Base-by-base conservation (phyloP, 208 protist genomes). In the Acanthamoeba royreba region DNA sequence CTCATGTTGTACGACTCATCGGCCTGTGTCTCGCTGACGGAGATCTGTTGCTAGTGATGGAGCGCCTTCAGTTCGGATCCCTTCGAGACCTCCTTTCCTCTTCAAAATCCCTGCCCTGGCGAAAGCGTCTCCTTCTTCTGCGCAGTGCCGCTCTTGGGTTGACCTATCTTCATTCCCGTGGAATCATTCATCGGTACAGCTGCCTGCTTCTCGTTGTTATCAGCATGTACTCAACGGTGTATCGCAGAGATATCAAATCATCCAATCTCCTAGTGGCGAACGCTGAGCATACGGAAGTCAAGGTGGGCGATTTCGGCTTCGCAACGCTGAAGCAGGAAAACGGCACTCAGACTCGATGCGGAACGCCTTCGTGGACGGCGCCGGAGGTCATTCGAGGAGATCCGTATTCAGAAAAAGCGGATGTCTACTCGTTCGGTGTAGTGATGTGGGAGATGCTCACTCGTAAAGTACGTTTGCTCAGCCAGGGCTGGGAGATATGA, bases 281-380 rank as follows among this genome's bases (percentile, higher is more conserved):
- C 38, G 93, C 95, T 2, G 69, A 93, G 15, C 53, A 96, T 55
- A 95, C n/a, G 53, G 94, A 94, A 31, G 94, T 96, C 15, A 96
- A 96, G 81, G 94, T 96, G 19, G 49, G 46, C 33, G 95, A 96
- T 53, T 96, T 96, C 88, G 95, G 95, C 19, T 96, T 22, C 72
- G 63, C 33, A 55, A 63, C 1, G 92, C 92, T 42, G 61, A 88
- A 77, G 89, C 90, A 63, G 77, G 61, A 31, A 7, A 79, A 19
- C 69, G 74, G 42, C 25, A 94, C 94, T 15, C 92, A 94, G 94
- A 96, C 94, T 28, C 87, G 86, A 8, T 96, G 94, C 86, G 95
- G 95, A 3, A 96, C 95, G 74, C 95, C 95, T 19, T 92, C 58
- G 46, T 96, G 95, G 95, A 95, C 93, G 4, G 88, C 94, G 17